phyloP scores from a whole-genome alignment of 1,139 yeast species.

The Pneumocystis sp. region DNA sequence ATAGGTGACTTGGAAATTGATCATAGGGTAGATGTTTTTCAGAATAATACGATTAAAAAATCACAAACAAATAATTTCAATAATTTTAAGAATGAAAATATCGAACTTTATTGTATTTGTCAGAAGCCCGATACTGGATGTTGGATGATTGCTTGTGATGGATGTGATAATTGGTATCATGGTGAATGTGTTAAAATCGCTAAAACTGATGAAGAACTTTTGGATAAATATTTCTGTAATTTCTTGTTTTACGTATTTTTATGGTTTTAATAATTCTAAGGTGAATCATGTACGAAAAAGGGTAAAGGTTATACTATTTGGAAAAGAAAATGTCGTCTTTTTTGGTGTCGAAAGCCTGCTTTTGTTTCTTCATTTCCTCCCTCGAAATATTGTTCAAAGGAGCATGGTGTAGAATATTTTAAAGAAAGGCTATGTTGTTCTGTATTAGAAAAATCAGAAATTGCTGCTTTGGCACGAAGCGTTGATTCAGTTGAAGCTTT shows the following conservation, averaged over 20 bases:
- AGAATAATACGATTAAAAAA: background rate
- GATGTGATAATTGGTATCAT: constrained; percentile 93
- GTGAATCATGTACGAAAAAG: constrained; percentile 48
- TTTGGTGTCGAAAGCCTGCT: constrained; percentile 47
- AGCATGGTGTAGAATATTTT: constrained; percentile 53
- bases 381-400: constrained; percentile 62
- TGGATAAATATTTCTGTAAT: constrained; percentile 50
- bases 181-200: constrained; percentile 59
- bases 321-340: constrained; percentile 62
- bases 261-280: background rate
- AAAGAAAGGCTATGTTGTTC: constrained; percentile 15
- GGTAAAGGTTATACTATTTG: constrained; percentile 34
- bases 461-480: constrained; percentile 26
- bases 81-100: constrained; percentile 18
- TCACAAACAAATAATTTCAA: background rate
- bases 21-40: background rate
- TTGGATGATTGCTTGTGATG: constrained; percentile 87
- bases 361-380: background rate
- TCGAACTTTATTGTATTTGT: constrained; percentile 66
- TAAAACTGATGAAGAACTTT: constrained; percentile 38
- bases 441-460: constrained; percentile 13
- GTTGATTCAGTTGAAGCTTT: constrained; percentile 25
- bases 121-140: constrained; percentile 59
- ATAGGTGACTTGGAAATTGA: background rate
- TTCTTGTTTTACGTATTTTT: background rate